Conservation (phyloP, 768 basidiomycete species). For the Amanita muscaria region DNA sequence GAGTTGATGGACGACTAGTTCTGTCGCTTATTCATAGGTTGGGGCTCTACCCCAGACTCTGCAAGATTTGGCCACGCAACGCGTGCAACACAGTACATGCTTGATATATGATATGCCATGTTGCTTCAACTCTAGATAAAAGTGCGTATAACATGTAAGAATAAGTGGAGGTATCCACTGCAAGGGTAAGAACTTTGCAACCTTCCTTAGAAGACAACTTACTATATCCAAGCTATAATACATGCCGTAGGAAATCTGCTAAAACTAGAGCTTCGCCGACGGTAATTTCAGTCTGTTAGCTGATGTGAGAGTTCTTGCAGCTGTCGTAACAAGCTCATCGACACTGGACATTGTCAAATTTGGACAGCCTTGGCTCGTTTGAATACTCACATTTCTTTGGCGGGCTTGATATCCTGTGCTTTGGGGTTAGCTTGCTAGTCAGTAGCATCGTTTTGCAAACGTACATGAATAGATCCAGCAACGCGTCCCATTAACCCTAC, state of each 20-base stretch:
- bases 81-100: too few relatives aligned
- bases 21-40: too few relatives aligned
- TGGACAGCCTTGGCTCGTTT: slow-evolving; percentile 8
- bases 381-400: slow-evolving; percentile 67
- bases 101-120: not conserved
- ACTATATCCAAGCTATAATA: not conserved
- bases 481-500: slow-evolving; percentile 76
- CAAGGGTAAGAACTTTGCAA: too few relatives aligned
- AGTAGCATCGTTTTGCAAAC: slow-evolving; percentile 12
- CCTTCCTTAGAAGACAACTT: not conserved
- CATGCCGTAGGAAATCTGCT: not conserved
- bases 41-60: too few relatives aligned
- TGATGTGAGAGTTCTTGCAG: slow-evolving; percentile 44
- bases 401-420: slow-evolving; percentile 70
- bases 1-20: slow-evolving; percentile 45
- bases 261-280: slow-evolving; percentile 41
- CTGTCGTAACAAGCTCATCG: slow-evolving; percentile 72
- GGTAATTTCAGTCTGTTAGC: slow-evolving; percentile 33
- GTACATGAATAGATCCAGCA: slow-evolving; percentile 57
- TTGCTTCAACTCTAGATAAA: too few relatives aligned
- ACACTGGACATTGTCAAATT: slow-evolving; percentile 38
- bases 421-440: not conserved
- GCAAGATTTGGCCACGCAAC: too few relatives aligned
- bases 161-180: too few relatives aligned
- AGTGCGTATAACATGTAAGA: too few relatives aligned